A percentile compares a stretch with the other conserved stretches of the same genome.
These are phyloP conservation scores for Coemansia sp. DNA, from an alignment of 192 early-diverging fungal species.

Conservation along the genomic window DNA sequence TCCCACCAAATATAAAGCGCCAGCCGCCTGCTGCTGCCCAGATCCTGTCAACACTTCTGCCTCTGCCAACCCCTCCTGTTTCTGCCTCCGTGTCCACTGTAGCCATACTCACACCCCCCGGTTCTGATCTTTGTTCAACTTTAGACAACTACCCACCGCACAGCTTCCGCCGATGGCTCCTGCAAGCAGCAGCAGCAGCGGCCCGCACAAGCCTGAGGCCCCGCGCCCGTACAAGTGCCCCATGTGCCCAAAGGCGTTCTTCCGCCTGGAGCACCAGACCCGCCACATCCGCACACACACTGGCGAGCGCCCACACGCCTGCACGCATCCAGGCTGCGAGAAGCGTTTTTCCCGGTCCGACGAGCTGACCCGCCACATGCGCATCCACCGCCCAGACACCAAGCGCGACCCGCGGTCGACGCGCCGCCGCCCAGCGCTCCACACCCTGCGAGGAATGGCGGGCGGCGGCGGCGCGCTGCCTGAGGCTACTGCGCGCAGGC, in stretches of 20 bases:
- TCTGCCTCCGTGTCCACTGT: neutral
- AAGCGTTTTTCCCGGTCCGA: slow-evolving; percentile 78
- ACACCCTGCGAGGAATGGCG: slow-evolving; percentile 15
- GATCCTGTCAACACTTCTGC: slow-evolving; percentile 4
- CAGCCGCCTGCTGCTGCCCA: slow-evolving; percentile 4
- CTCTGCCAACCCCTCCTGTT: neutral
- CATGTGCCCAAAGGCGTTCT: slow-evolving; percentile 73
- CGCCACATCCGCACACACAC: slow-evolving; percentile 84
- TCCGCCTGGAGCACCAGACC: slow-evolving; percentile 76
- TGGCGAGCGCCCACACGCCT: slow-evolving; percentile 80
- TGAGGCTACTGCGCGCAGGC: slow-evolving; percentile 26
- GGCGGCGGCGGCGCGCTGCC: slow-evolving; percentile 13
- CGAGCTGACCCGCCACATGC: slow-evolving; percentile 75
- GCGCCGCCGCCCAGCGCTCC: slow-evolving; percentile 23
- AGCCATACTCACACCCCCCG: neutral
- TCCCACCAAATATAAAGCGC: slow-evolving; percentile 27
- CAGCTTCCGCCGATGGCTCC: slow-evolving; percentile 23
- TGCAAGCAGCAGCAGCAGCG: slow-evolving; percentile 19
- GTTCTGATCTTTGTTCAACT: neutral
- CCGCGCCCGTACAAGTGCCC: slow-evolving; percentile 72
- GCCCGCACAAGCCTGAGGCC: slow-evolving; percentile 47
- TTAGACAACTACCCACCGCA: neutral
- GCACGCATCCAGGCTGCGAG: slow-evolving; percentile 73
- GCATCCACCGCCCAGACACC: slow-evolving; percentile 50
- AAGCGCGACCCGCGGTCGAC: slow-evolving; percentile 39